Base-by-base conservation (phyloP, 495 filamentous ascomycete genomes). In the Penicillium lividum region DNA sequence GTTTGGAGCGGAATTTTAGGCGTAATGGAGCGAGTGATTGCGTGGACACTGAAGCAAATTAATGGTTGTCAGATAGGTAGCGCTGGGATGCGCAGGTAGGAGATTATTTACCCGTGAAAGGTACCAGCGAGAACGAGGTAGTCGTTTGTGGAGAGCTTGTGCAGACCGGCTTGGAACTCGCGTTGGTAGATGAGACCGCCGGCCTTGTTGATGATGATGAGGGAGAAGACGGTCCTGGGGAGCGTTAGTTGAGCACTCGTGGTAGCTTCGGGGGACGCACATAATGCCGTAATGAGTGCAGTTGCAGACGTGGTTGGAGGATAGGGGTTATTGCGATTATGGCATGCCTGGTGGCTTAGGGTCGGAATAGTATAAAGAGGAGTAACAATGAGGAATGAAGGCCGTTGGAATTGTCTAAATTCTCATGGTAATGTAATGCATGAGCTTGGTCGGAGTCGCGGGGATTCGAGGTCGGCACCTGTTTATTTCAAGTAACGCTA, bases 121-220 rank as follows among this genome's bases (percentile, higher is more conserved):
- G 94, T 98, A 30, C 94, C 94, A 0, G 94, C 94, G n/a, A 98
- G 87, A 54, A 98, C 92, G 4, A 98, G 88, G 69, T 91, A 91
- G 78, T 98, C 95, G 67, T 98, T 98, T 53, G 89, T 91, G 50
- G 83, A 89, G 64, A 98, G 84, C 68, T 93, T 93, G 73, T 86
- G 88, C 60, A 98, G 80, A 38, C 86, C 85, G 28, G 85, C 81
- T 65, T 91, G 85, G 77, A 98, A 98, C 63, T 92, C 89, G 51
- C 91, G 89, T 75, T 96, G 91, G 78, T 96, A 98, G 72, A 98
- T 89, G 57, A 98, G 81, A 58, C 94, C 94, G 43, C 94, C 94
- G 50, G 94, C 92, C 80, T 98, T 98, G 80, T 97, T 97, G 78
- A 98, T 96, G 64, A 98, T 90, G 61, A 98, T 89, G 56, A 98